Evolutionary conservation across 495 filamentous ascomycete species (phyloP), one percentile per base, ranked within the genome.

Genomic region (Podospora pseudopauciseta): DNA sequence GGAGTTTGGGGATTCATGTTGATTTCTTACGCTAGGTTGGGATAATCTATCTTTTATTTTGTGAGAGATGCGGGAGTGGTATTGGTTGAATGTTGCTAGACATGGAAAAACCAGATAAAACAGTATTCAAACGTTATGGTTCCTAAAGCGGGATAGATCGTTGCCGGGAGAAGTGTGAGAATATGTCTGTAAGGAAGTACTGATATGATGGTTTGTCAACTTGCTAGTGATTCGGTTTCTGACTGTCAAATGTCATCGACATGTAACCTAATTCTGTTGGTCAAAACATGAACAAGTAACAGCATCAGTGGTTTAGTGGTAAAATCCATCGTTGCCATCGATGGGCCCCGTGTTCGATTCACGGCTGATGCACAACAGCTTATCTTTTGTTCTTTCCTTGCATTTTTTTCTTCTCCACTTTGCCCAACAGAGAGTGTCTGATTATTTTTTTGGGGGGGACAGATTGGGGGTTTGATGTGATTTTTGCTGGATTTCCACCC

Each of bases 341-440:
- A 82, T 82, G 80, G 80, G 80, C 80, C 80, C 80, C 80, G 80
- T 77, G 80, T 82, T 82, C 80, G 80, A 82, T 82, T 82, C 80
- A 77, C 80, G 80, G 80, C 79, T 80, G 77, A 79, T 62, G 60
- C 60, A 20, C 4, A 58, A 13, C 7, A 13, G 0, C 0, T 49
- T 49, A 2, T 11, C 0, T 49, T 49, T 39, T 39, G 34, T 39
- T 39, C 11, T 39, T 39, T 6, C 0, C 34, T 49, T 11, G 39
- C 39, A 49, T 49, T 49, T 49, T 16, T 49, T 49, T 49, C 39
- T 49, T 49, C 39, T 49, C 39, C 39, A 49, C 13, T 32, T 0
- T 32, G 4, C 30, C 30, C 30, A 23, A 2, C 23, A 23, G 23
- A 23, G 23, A 23, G 23, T 23, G 23, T 23, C 23, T 23, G 23